Conservation (phyloP, 495 filamentous ascomycete species). For the Sporormia fimetaria region DNA sequence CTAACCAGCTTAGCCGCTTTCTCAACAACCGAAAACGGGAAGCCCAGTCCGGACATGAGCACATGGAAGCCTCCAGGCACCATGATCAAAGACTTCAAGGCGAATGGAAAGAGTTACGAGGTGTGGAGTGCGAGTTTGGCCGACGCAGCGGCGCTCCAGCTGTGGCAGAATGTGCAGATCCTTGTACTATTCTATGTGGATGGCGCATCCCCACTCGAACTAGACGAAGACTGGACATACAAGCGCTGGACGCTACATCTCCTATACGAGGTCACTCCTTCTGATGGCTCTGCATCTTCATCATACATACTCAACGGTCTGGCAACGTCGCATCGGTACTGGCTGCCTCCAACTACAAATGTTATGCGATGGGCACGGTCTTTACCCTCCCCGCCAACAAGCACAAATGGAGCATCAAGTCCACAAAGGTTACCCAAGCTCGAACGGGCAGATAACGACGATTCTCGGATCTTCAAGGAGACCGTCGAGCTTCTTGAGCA, state of each 20-base stretch:
- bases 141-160: constrained; percentile 46
- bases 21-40: background rate
- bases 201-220: constrained; percentile 60
- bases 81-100: constrained; percentile 41
- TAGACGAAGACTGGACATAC: constrained; percentile 64
- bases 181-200: constrained; percentile 85
- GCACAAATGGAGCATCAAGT: constrained; percentile 8
- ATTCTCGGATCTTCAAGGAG: constrained; percentile 7
- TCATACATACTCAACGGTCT: constrained; percentile 73
- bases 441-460: constrained; percentile 11
- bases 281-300: constrained; percentile 33
- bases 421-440: constrained; percentile 1
- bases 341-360: constrained; percentile 39
- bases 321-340: constrained; percentile 80
- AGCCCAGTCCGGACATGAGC: constrained; percentile 5
- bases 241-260: constrained; percentile 85
- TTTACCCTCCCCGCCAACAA: constrained; percentile 33
- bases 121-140: constrained; percentile 50
- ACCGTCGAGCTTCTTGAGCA: constrained; percentile 30
- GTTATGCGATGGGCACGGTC: constrained; percentile 26
- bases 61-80: constrained; percentile 49
- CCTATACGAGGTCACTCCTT: constrained; percentile 31
- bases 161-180: constrained; percentile 70
- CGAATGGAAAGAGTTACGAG: constrained; percentile 43
- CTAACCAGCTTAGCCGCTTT: background rate